phyloP scores from a whole-genome alignment of 192 early-diverging fungal genomes.

The Podila horticola region DNA sequence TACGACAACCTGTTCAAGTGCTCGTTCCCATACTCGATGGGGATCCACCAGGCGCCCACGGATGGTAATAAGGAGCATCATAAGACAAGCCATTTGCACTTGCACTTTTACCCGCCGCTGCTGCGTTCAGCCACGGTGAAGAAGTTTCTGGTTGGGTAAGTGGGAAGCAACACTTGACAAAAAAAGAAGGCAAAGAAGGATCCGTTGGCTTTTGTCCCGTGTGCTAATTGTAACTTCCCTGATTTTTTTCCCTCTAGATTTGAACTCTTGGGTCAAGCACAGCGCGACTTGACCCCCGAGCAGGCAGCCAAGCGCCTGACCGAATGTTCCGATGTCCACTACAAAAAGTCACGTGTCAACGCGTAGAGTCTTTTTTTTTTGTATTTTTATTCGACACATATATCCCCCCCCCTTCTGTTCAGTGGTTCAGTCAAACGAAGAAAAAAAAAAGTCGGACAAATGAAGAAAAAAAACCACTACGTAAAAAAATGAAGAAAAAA shows the following conservation, averaged over 20 bases:
- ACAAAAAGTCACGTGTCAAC: slow-evolving; percentile 36
- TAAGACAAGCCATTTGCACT: slow-evolving; percentile 78
- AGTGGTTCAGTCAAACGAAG: no score
- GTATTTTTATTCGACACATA: background rate
- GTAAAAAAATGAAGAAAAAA: no score
- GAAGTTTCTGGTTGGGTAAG: slow-evolving; percentile 96
- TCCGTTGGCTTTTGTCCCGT: background rate
- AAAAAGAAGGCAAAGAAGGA: background rate
- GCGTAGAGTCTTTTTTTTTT: no score
- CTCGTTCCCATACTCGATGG: slow-evolving; percentile 98
- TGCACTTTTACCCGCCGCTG: slow-evolving; percentile 97
- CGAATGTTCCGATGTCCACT: slow-evolving; percentile 67
- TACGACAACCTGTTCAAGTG: slow-evolving; percentile 95
- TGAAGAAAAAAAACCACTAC: no score
- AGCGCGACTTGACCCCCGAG: slow-evolving; percentile 95
- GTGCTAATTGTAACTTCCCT: background rate
- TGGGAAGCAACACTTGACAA: slow-evolving; percentile 11
- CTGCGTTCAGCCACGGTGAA: slow-evolving; percentile 89
- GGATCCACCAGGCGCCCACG: slow-evolving; percentile 89
- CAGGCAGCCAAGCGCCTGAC: slow-evolving; percentile 84
- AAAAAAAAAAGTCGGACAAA: no score
- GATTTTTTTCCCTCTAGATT: slow-evolving; percentile 65
- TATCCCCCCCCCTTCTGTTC: no score
- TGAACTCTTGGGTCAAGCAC: slow-evolving; percentile 93
- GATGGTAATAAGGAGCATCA: slow-evolving; percentile 60